Conservation (phyloP, 2,329 filamentous ascomycete genomes). For the Cercospora sesami region DNA sequence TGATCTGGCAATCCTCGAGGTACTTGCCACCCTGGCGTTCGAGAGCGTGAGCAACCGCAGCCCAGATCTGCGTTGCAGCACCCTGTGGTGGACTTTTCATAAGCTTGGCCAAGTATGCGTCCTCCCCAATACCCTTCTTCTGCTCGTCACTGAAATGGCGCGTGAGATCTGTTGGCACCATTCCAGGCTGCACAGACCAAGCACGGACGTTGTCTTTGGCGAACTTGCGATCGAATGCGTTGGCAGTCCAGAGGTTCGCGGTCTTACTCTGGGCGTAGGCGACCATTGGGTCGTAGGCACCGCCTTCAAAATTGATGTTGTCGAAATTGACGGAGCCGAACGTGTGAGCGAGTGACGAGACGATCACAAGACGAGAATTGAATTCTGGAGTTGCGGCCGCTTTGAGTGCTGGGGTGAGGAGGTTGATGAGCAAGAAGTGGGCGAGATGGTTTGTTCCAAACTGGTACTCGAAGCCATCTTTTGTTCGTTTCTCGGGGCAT, state of each 20-base stretch:
- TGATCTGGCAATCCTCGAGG: neutral
- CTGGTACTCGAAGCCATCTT: neutral
- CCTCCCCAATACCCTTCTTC: neutral
- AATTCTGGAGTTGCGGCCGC: neutral
- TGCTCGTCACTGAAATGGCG: neutral
- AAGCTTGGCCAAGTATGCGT: neutral
- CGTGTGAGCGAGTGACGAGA: neutral
- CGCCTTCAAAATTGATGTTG: neutral
- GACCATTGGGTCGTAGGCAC: neutral
- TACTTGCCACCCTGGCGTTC: neutral
- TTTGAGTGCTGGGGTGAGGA: neutral
- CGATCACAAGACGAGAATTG: neutral
- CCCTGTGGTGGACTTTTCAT: neutral
- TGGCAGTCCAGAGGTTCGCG: neutral
- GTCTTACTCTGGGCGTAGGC: neutral
- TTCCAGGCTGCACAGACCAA: neutral
- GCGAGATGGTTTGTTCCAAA: neutral
- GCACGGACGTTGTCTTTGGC: neutral
- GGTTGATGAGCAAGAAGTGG: neutral
- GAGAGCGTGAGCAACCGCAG: neutral
- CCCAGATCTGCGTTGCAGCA: neutral
- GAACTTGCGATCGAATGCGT: neutral
- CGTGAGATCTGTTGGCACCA: neutral
- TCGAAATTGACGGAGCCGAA: neutral
- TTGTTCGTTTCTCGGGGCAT: neutral